These are phyloP conservation scores for Kuraishia capsulata DNA, from an alignment of 805 yeast genomes.

Conservation along the genomic window DNA sequence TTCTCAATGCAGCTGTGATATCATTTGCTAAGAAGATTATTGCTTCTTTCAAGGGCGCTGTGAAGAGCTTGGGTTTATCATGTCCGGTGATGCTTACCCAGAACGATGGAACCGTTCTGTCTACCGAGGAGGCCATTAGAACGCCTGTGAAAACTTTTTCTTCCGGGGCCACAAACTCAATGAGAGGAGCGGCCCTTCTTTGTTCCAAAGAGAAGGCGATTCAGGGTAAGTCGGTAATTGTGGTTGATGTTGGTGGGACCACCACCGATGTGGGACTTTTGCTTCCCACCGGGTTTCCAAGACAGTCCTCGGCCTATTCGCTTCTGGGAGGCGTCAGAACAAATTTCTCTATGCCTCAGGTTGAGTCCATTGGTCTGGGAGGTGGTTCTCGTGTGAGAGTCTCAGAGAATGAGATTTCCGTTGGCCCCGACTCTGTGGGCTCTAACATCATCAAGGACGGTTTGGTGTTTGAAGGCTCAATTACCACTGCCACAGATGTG, in stretches of 20 bases:
- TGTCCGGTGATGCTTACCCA: conserved; percentile 33
- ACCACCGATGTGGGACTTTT: conserved; percentile 39
- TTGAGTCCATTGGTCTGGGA: conserved; percentile 38
- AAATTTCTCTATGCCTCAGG: conserved; percentile 43
- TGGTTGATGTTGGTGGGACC: conserved; percentile 45
- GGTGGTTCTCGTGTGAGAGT: conserved; percentile 36
- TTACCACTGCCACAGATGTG: conserved; percentile 30
- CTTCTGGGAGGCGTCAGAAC: conserved; percentile 37
- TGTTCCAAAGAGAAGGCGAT: conserved; percentile 15
- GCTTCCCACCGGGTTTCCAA: conserved; percentile 35
- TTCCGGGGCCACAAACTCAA: conserved; percentile 40
- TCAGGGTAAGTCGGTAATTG: conserved; percentile 19
- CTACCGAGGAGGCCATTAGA: conserved; percentile 27
- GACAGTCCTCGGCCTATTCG: conserved; percentile 33
- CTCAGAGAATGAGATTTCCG: conserved; percentile 12
- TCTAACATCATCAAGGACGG: conserved; percentile 25
- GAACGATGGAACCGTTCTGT: conserved; percentile 38
- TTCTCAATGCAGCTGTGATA: conserved; percentile 35
- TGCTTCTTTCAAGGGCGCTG: conserved; percentile 26
- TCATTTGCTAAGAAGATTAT: conserved; percentile 32
- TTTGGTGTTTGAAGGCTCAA: conserved; percentile 32
- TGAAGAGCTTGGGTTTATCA: conserved; percentile 21
- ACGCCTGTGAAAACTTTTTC: conserved; percentile 36
- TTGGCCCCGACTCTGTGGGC: conserved; percentile 43
- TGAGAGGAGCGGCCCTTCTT: conserved; percentile 37